Evolutionary conservation across 2,329 filamentous ascomycete species (phyloP).

Genomic region (Fusarium sp.): DNA sequence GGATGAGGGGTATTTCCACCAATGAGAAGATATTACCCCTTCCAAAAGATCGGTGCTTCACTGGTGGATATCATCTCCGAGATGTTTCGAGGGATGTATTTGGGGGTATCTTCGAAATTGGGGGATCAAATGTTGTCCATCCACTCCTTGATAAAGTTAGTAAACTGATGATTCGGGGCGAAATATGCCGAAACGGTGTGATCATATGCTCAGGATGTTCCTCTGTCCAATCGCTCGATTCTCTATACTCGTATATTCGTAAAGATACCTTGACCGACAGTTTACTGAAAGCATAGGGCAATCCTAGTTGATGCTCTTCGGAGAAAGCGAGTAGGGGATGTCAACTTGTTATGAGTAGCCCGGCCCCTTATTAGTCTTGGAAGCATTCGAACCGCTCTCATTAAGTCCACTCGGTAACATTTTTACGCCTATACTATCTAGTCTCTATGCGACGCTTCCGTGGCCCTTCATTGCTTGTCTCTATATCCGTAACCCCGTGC

Average conservation of each 20-base stretch:
- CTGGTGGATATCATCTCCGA: slow-evolving; percentile 1
- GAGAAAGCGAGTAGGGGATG: neutral
- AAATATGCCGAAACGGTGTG: neutral
- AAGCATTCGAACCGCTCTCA: fast-evolving
- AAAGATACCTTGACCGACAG: neutral
- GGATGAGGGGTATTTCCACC: slow-evolving; percentile 22
- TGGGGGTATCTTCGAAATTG: neutral
- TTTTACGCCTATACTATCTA: fast-evolving
- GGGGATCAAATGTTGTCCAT: neutral
- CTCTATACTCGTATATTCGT: neutral
- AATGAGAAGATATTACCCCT: neutral
- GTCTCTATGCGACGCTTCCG: neutral
- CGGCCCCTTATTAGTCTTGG: fast-evolving
- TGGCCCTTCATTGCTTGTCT: fast-evolving
- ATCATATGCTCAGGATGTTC: neutral
- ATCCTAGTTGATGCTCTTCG: neutral
- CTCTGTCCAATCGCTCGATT: neutral
- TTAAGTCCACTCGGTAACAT: too few relatives aligned
- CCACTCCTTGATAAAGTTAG: neutral
- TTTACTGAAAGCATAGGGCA: too few relatives aligned
- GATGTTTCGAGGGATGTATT: neutral
- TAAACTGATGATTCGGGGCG: neutral
- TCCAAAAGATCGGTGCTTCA: neutral
- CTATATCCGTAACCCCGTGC: fast-evolving
- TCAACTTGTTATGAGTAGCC: neutral